These are phyloP conservation scores for Boletus sensibilis DNA, from an alignment of 768 basidiomycete species.

Conservation along the genomic window DNA sequence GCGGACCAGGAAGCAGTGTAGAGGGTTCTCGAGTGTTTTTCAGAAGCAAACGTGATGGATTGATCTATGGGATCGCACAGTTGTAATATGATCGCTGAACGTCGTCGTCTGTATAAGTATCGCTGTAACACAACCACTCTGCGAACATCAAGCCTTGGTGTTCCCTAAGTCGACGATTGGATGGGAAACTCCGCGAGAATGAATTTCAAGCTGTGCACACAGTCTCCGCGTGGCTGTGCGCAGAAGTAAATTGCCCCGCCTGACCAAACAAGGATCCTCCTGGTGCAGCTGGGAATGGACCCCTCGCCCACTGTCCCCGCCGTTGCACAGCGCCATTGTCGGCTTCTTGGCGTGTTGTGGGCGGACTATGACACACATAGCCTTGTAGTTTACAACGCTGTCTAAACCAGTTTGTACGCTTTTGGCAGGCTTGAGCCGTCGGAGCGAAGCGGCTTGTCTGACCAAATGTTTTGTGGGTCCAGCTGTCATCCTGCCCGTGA, in stretches of 20 bases:
- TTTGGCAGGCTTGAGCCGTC: constrained; percentile 20
- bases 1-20: background rate
- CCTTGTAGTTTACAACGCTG: constrained; percentile 5
- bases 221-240: background rate
- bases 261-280: background rate
- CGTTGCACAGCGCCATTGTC: background rate
- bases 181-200: background rate
- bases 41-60: background rate
- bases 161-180: too few species aligned
- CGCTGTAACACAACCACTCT: too few species aligned
- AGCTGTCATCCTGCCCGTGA: background rate
- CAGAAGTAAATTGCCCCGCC: background rate
- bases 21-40: background rate
- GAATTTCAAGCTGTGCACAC: background rate
- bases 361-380: background rate
- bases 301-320: background rate
- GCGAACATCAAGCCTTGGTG: too few species aligned
- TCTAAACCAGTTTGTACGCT: constrained; percentile 5
- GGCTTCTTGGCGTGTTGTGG: background rate
- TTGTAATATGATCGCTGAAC: background rate
- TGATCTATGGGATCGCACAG: too few species aligned
- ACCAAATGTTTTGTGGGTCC: constrained; percentile 24
- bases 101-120: too few species aligned
- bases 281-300: background rate
- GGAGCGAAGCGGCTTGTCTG: constrained; percentile 6